Evolutionary conservation across 352 stramenopile species (phyloP), one percentile per base, ranked within the genome.

Genomic region (Pythium chondricola): DNA sequence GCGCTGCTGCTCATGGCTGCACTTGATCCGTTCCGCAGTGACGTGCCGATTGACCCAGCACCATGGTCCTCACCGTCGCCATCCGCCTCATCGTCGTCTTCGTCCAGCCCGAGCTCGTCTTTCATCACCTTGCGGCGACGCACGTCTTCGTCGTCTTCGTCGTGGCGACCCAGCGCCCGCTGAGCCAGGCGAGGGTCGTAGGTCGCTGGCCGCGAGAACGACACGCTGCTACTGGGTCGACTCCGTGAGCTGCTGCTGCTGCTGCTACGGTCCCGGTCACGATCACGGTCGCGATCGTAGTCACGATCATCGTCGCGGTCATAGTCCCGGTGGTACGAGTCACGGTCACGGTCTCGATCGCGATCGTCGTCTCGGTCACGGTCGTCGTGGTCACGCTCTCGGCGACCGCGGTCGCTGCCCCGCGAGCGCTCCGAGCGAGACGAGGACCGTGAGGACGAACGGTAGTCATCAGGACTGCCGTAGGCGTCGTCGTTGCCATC

Each of bases 201-300:
- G 45, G 80, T 92, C 20, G 78, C 77, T 20, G 78, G 80, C 3
- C 83, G 74, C n/a, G 80, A 92, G 49, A 93, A 92, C 6, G 74
- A 69, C 16, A 83, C 68, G 27, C 30, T 72, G 30, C 32, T 30
- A 30, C 29, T 13, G 7, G 35, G 21, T 30, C 44, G 49, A 44
- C 11, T 55, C 25, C 3, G 30, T 9, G 29, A 37, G 26, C 20
- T 43, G 20, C 27, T 39, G 7, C 33, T 22, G 32, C 11, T 30
- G 18, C 33, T 43, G 35, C n/a, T 52, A 6, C 42, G 27, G 14
- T 16, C 16, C 8, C 38, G 21, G 17, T 36, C 38, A 4, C 48
- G 48, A 21, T 56, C 54, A 22, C 37, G 58, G 24, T 67, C 52
- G 38, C 62, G 56, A 6, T 77, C 65, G 6, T 52, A 43, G 20